A percentile compares a stretch with the other conserved stretches of the same genome.
phyloP scores from a whole-genome alignment of 495 filamentous ascomycete species.

The Aspergillus haitiensis region DNA sequence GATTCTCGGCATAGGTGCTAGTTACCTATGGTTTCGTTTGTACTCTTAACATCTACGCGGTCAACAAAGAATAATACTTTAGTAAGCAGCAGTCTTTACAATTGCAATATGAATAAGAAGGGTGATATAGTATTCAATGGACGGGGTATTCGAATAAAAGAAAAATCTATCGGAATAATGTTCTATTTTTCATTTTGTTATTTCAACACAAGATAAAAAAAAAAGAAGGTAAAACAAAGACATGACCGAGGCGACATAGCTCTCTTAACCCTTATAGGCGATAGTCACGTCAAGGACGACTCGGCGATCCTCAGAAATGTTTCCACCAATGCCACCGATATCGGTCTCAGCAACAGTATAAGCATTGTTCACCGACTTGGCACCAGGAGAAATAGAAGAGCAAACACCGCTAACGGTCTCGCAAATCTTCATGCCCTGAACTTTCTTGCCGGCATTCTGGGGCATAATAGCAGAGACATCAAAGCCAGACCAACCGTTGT shows the following conservation, averaged over 20 bases:
- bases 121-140: too few species aligned
- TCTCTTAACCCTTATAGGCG: constrained; percentile 15
- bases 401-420: constrained; percentile 27
- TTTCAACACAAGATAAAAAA: too few species aligned
- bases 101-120: too few species aligned
- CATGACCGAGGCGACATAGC: background rate
- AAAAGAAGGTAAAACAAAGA: too few species aligned
- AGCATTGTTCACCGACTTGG: constrained; percentile 36
- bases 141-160: too few species aligned
- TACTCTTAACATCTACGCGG: too few species aligned
- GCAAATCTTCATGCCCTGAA: constrained; percentile 42
- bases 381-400: constrained; percentile 35
- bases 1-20: too few species aligned
- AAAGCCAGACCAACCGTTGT: constrained; percentile 44
- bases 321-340: constrained; percentile 44
- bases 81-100: too few species aligned
- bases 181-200: too few species aligned
- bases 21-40: too few species aligned
- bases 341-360: constrained; percentile 37
- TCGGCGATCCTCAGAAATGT: constrained; percentile 28
- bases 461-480: constrained; percentile 45
- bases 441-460: constrained; percentile 32
- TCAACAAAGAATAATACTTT: too few species aligned
- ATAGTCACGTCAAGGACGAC: constrained; percentile 14
- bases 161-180: too few species aligned